Base-by-base conservation (phyloP, 1,284 basidiomycete species). In the Sporisorium graminicola region DNA sequence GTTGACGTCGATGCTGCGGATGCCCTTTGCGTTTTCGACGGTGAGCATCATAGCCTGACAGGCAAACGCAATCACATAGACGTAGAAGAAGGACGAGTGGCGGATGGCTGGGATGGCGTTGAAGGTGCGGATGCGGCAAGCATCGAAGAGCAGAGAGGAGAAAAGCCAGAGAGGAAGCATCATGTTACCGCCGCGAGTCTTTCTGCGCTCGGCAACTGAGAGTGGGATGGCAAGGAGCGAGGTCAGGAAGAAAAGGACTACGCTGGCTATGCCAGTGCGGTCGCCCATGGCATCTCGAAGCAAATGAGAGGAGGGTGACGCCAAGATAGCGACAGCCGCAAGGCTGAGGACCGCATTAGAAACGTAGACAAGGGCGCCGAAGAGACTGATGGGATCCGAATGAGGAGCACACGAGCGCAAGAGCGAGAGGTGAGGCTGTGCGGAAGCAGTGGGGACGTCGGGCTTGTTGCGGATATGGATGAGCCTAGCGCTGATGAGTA, bases 81-180 rank as follows among this genome's bases (percentile, higher is more conserved):
- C 29, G 43, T 57, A 64, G 59, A 76, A 76, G 64, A 72, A 79
- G 26, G 69, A 35, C 16, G 66, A 47, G 54, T 60, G 53, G 4
- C 65, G 59, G 29, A 71, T 50, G 8, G 60, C 29, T 5, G 73
- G 50, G 18, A 80, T 62, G 2, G 55, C 61, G 35, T 68, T 62
- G 56, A 73, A 79, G 51, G 78, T 73, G 18, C 78, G 69, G 7
- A 77, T 64, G 42, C 77, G 67, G 37, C 70, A 69, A 26, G 78
- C 66, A 43, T 74, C 67, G 63, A 67, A 76, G 29, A 80, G 59
- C 26, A 69, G 50, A 7, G 66, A 44, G 8, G 46, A 18, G 29
- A 80, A 69, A n/a, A 79, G 68, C 69, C 74, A 80, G 26, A 79
- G 59, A 6, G 78, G 77, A 26, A 80, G 26, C 18, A 77, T 24